Evolutionary conservation across 2,329 filamentous ascomycete genomes (phyloP), one percentile per base, ranked within the genome.

Genomic region (Akanthomyces lecanii): DNA sequence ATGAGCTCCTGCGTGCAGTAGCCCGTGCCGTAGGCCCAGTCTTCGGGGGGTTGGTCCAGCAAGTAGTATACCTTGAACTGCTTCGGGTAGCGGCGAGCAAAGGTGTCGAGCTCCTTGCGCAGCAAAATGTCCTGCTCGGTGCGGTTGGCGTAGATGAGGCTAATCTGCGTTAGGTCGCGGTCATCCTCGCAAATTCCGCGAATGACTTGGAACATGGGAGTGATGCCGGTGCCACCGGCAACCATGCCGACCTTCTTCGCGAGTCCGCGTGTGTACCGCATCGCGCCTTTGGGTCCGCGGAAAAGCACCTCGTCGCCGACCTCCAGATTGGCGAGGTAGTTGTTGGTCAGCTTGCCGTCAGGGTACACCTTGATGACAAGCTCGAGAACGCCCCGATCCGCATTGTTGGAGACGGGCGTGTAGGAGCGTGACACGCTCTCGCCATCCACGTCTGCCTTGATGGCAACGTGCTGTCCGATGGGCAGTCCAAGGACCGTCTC

Each of bases 131-230:
- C 86, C 2, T 76, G 77, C 66, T 86, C 84, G 0, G 77, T 78
- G 1, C 80, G 76, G 71, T 86, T 88, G 36, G 83, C 86, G 64
- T 86, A 87, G 36, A 89, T 71, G 5, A 89, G 73, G 51, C 76
- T 81, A 48, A 88, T 71, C 65, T 83, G 72, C 0, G 86, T 88
- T 1, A 75, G 77, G 11, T 61, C 86, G 7, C 72, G 74, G n/a
- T 80, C 75, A 61, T 88, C 82, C 68, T 87, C 85, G 68, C 84
- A 86, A 62, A 88, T 85, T 50, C 84, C 84, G 4, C 85, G 81
- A 68, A 88, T 86, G 7, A 89, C 72, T 69, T 88, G 85, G 61
- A 69, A 75, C 71, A 75, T 73, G 38, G 58, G 58, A 25, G 58
- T 61, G 12, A 75, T 74, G 12, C 73, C 73, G 0, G 73, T 74